Evolutionary conservation across 2,329 filamentous ascomycete species (phyloP), one percentile per base, ranked within the genome.

Genomic region (Claviceps pusilla): DNA sequence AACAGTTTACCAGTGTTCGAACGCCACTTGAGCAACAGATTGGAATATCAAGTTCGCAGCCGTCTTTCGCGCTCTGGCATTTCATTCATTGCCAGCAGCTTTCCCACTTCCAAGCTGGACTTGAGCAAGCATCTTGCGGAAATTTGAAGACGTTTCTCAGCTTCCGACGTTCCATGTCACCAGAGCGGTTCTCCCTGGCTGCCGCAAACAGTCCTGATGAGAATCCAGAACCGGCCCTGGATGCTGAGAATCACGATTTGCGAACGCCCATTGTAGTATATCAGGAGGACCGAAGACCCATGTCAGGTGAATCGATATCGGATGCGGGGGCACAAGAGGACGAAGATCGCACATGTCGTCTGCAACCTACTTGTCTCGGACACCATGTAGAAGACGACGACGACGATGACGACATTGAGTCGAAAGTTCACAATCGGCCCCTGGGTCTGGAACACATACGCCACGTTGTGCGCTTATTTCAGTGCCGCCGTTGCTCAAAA

Each of bases 401-500:
- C 28, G 39, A 43, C 19, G 29, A 53, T 10, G 14, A 43, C 28
- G 46, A 52, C 29, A 11, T 37, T 11, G 29, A 54, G 12, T 10
- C 16, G 4, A 33, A 28, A 9, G 19, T 54, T 33, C 47, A 41
- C n/a, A 55, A 50, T 11, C 52, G 50, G n/a, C 45, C 35, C 2
- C 58, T 55, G 10, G 42, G 37, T 1, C 29, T 46, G 9, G 43
- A 54, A 35, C 53, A 58, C 7, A 59, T 65, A 4, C 65, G 67
- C 29, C 61, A 66, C n/a, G 60, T 69, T 19, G 63, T 94, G 57
- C 83, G 83, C 47, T 72, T 93, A 45, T 76, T 93, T 53, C 88
- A 94, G 69, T 96, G 90, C 65, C 77, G 77, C 11, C 71, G 78
- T 58, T 95, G 90, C 67, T 87, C 83, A 3, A 73, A 72, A 47